These are phyloP conservation scores for Blastocystis sp. DNA, from an alignment of 352 stramenopile species.

Conservation along the genomic window DNA sequence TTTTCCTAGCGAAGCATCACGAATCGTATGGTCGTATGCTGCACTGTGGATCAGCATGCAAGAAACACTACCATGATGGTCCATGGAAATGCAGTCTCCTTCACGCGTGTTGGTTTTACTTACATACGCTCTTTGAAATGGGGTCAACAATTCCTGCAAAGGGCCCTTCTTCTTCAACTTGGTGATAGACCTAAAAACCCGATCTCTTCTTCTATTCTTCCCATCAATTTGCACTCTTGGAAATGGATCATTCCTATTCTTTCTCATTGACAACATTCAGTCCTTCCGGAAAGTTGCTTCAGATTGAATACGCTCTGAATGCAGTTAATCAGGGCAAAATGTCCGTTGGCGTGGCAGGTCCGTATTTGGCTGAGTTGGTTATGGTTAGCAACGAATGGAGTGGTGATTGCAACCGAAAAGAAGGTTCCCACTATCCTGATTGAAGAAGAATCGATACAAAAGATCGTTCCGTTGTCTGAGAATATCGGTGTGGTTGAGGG, in stretches of 20 bases:
- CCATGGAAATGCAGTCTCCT: too few species aligned
- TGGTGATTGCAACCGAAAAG: slow-evolving; percentile 98
- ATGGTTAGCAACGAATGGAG: slow-evolving; percentile 90
- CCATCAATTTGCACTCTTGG: not conserved
- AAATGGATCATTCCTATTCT: slow-evolving; percentile 81
- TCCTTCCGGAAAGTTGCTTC: slow-evolving; percentile 94
- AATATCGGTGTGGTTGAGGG: slow-evolving; percentile 74
- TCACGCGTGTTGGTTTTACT: too few species aligned
- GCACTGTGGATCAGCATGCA: too few species aligned
- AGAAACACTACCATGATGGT: too few species aligned
- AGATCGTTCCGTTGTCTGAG: slow-evolving; percentile 90
- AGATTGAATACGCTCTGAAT: slow-evolving; percentile 99
- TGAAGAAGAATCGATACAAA: slow-evolving; percentile 88
- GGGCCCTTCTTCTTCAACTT: too few species aligned
- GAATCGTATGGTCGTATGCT: too few species aligned
- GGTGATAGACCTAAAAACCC: not conserved
- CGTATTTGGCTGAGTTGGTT: not conserved
- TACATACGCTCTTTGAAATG: too few species aligned
- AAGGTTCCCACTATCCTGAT: slow-evolving; percentile 91
- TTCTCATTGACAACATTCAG: slow-evolving; percentile 99
- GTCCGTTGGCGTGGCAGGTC: slow-evolving; percentile 91
- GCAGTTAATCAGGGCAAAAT: slow-evolving; percentile 94
- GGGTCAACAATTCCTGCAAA: too few species aligned
- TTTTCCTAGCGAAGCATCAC: too few species aligned
- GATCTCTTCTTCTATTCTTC: not conserved